A percentile compares a stretch with the other conserved stretches of the same genome.
phyloP scores from a whole-genome alignment of 2,329 filamentous ascomycete species.

The Stachybotrys chartarum region DNA sequence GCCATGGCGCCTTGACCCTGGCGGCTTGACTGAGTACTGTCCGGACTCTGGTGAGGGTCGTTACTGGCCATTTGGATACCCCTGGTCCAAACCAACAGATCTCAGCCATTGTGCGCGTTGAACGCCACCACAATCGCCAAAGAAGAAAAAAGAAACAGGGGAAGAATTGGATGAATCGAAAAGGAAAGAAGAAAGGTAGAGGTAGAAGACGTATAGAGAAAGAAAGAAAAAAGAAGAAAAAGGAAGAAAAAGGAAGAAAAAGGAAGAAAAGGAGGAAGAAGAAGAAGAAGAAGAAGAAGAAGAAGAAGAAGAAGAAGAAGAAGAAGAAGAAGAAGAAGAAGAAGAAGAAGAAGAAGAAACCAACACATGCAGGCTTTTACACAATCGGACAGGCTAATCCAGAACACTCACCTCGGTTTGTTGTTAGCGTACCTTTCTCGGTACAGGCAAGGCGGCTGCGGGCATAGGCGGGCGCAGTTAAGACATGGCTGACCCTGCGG shows the following conservation, averaged over 20 bases:
- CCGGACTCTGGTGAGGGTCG: not conserved
- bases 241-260: too few species aligned
- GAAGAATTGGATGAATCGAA: too few species aligned
- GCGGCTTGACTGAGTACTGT: not conserved
- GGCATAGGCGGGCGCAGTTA: slow-evolving; percentile 45
- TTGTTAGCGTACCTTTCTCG: not conserved
- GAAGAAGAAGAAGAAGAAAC: too few species aligned
- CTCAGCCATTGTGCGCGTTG: not conserved
- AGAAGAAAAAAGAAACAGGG: too few species aligned
- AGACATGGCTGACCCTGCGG: slow-evolving; percentile 47
- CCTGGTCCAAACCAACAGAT: not conserved
- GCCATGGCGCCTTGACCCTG: not conserved
- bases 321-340: too few species aligned
- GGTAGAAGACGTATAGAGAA: not conserved
- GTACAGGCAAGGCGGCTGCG: slow-evolving; percentile 44
- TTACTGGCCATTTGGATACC: not conserved
- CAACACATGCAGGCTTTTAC: not conserved
- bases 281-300: too few species aligned
- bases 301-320: too few species aligned
- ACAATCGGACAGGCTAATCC: not conserved
- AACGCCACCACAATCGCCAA: not conserved
- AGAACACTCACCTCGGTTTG: not conserved
- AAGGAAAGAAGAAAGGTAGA: not conserved
- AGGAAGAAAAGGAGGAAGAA: too few species aligned
- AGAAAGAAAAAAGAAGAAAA: too few species aligned